Base-by-base conservation (phyloP, 805 yeast species). In the Starmerella potacharoeniae region DNA sequence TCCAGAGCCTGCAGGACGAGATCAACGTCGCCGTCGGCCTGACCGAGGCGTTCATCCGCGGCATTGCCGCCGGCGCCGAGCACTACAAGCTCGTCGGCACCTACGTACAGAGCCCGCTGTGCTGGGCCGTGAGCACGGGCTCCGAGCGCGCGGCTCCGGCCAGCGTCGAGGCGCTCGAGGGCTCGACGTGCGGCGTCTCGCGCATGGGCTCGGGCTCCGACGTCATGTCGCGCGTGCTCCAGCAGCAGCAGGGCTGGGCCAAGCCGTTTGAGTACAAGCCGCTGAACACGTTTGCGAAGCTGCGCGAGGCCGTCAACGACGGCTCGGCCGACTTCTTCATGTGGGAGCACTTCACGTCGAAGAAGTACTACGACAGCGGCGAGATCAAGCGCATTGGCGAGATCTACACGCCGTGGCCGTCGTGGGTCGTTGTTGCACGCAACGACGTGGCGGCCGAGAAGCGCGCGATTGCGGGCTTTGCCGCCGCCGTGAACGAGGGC, bases 281-380 rank as follows among this genome's bases (percentile, higher is more conserved):
- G 16, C 73, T 82, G 60, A 74, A 81, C 60, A 86, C 77, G 58
- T 89, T 89, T 71, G 76, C 78, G 65, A 86, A 84, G 65, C 75
- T 89, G 64, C 76, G 97, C 58, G 86, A 80, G 59, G 81, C 89
- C 2, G 97, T 89, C 40, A 87, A 87, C 69, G 71, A 69, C 57
- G 74, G 69, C 11, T 72, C 67, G 3, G 73, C 76, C 28, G 96
- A 89, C 65, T 95, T 91, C 2, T 89, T 89, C 69, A 85, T 90
- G 95, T 89, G 97, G 97, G 97, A 89, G 65, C 78, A 85, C 69
- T 89, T 89, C 73, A 89, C 97, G 1, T 81, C 90, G 36, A 89
- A 89, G 66, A 80, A 79, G 66, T 89, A 86, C 71, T 87, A 85
- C 68, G 96, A 86, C 64, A 76, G 71, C 54, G 77, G 79, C 22